A percentile compares a stretch with the other conserved stretches of the same genome.
phyloP scores from a whole-genome alignment of 805 yeast genomes.

The Osmozyma mogii region DNA sequence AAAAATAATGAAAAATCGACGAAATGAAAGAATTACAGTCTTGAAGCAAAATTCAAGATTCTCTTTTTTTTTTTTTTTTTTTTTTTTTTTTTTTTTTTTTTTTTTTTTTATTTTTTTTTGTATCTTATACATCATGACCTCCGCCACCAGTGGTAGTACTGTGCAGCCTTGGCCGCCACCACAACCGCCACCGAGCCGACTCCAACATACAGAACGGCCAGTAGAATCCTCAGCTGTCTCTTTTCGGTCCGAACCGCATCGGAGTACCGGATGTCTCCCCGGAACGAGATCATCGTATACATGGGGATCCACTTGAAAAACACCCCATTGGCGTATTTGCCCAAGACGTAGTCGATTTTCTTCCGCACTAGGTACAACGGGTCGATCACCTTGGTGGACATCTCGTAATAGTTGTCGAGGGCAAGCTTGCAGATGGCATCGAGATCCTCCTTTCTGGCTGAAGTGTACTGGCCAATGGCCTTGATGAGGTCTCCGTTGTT shows the following conservation, averaged over 20 bases:
- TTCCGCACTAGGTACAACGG: constrained; percentile 56
- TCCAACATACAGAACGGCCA: constrained; percentile 16
- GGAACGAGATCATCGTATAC: constrained; percentile 87
- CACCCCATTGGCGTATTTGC: constrained; percentile 44
- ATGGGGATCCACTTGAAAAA: constrained; percentile 64
- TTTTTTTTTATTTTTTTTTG: not conserved
- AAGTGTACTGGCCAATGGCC: constrained; percentile 52
- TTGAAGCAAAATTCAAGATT: too few relatives aligned
- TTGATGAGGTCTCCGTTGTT: constrained; percentile 28
- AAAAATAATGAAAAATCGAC: too few relatives aligned
- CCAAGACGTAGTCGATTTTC: constrained; percentile 56
- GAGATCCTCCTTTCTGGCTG: constrained; percentile 54
- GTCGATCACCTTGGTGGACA: constrained; percentile 74
- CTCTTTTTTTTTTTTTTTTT: constrained; percentile 1
- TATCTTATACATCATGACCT: not conserved
- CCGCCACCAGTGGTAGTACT: constrained; percentile 1
- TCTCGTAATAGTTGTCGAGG: constrained; percentile 72
- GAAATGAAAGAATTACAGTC: too few relatives aligned
- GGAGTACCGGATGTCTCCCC: constrained; percentile 74
- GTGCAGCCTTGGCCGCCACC: constrained; percentile 10
- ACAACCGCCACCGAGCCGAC: constrained; percentile 6
- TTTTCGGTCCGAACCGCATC: constrained; percentile 49
- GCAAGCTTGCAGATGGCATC: constrained; percentile 74
- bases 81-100: not conserved
- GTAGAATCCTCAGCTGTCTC: constrained; percentile 48